Percentiles rank a stretch among this genome's conserved stretches.
Conservation (phyloP, 2,329 filamentous ascomycete genomes). For the Phialophora chinensis region DNA sequence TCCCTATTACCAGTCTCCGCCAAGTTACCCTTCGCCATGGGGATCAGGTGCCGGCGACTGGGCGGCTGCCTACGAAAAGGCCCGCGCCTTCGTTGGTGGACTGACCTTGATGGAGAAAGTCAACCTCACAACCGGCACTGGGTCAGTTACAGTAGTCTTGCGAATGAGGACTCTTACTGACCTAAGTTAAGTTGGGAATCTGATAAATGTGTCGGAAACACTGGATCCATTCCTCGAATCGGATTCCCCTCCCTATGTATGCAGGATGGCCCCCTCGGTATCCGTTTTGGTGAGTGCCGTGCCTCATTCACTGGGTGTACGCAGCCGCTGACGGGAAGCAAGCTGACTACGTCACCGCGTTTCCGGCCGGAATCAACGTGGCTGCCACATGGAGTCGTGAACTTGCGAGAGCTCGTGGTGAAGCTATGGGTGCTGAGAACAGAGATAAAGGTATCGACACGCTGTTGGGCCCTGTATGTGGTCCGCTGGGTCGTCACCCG, state of each 20-base stretch:
- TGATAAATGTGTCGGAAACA: conserved; percentile 79
- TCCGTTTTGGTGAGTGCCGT: conserved; percentile 65
- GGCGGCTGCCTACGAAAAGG: conserved; percentile 76
- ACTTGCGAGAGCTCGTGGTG: conserved; percentile 71
- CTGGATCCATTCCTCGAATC: conserved; percentile 58
- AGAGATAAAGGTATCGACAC: conserved; percentile 76
- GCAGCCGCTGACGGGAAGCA: conserved; percentile 26
- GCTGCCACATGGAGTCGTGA: conserved; percentile 81
- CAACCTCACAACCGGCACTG: conserved; percentile 89
- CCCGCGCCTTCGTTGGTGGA: conserved; percentile 78
- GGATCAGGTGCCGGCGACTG: conserved; percentile 75
- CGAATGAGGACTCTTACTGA: conserved; percentile 31
- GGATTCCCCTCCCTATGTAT: conserved; percentile 77
- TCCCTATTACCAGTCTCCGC: conserved; percentile 58
- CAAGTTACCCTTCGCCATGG: conserved; percentile 88
- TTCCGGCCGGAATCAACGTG: conserved; percentile 76
- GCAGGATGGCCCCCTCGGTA: conserved; percentile 82
- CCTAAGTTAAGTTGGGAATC: conserved; percentile 62
- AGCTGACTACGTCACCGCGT: conserved; percentile 81
- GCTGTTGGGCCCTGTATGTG: conserved; percentile 77
- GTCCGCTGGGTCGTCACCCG: conserved; percentile 71
- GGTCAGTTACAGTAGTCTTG: conserved; percentile 60
- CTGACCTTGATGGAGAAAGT: conserved; percentile 88
- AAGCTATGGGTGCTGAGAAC: conserved; percentile 77
- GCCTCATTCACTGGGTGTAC: not conserved